phyloP scores from a whole-genome alignment of 768 basidiomycete genomes.

The Suillus discolor region DNA sequence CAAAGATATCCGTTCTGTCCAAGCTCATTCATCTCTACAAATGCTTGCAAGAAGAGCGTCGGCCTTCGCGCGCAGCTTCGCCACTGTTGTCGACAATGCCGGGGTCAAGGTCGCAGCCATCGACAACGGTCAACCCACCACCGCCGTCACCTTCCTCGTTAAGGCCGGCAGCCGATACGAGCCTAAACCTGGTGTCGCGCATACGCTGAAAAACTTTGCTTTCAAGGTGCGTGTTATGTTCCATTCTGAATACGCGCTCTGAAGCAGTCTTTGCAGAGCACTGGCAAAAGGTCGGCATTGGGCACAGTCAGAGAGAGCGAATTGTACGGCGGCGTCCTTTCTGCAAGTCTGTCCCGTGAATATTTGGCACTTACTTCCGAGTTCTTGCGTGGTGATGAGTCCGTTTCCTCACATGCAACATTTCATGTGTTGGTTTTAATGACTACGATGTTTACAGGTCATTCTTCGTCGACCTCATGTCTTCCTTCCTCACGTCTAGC shows the following conservation, averaged over 20 bases:
- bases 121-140: slow-evolving; percentile 82
- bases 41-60: slow-evolving; percentile 70
- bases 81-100: slow-evolving; percentile 77
- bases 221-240: slow-evolving; percentile 77
- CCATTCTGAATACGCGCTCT: background rate
- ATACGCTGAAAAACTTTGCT: slow-evolving; percentile 96
- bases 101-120: slow-evolving; percentile 87
- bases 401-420: slow-evolving; percentile 39
- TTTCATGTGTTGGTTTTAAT: background rate
- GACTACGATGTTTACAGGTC: slow-evolving; percentile 45
- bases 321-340: slow-evolving; percentile 90
- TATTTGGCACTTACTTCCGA: slow-evolving; percentile 93
- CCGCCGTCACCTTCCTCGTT: slow-evolving; percentile 86
- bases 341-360: slow-evolving; percentile 82
- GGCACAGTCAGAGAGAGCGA: slow-evolving; percentile 92
- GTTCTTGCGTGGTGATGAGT: slow-evolving; percentile 96
- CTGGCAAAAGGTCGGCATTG: slow-evolving; percentile 81
- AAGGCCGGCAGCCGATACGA: slow-evolving; percentile 93
- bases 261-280: slow-evolving; percentile 61
- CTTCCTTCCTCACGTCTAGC: slow-evolving; percentile 81
- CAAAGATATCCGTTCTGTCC: slow-evolving; percentile 15
- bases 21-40: slow-evolving; percentile 33
- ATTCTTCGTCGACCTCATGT: slow-evolving; percentile 89
- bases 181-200: slow-evolving; percentile 85
- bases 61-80: slow-evolving; percentile 70